Percentiles rank a stretch among this genome's conserved stretches.
phyloP scores from a whole-genome alignment of 1,284 basidiomycete species.

The Heterobasidion parviporum region DNA sequence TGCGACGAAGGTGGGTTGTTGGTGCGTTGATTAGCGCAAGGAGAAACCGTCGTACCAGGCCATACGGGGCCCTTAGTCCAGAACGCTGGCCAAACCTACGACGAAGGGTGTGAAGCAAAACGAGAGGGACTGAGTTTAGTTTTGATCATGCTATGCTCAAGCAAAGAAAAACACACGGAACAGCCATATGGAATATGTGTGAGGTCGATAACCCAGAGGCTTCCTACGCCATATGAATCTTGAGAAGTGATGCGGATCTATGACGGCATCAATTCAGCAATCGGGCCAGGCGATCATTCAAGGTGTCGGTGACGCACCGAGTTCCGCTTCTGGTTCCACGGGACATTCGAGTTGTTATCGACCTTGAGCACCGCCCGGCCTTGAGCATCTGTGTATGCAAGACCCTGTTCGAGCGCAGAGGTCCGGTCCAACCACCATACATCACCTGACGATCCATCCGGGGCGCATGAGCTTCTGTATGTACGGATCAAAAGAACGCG shows the following conservation, averaged over 20 bases:
- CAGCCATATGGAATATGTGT: conserved; percentile 50
- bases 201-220: conserved; percentile 39
- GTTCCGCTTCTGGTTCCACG: conserved; percentile 41
- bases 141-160: no score
- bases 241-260: conserved; percentile 46
- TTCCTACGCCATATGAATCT: conserved; percentile 40
- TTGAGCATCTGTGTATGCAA: conserved; percentile 43
- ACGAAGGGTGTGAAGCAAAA: not conserved
- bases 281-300: not conserved
- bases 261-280: not conserved
- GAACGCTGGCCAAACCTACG: conserved; percentile 28
- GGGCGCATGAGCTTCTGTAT: conserved; percentile 4
- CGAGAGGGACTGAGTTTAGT: not conserved
- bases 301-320: conserved; percentile 32
- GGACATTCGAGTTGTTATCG: conserved; percentile 44
- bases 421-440: conserved; percentile 40
- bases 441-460: conserved; percentile 29
- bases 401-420: conserved; percentile 29
- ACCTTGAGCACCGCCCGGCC: conserved; percentile 54
- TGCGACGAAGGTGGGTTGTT: conserved; percentile 19
- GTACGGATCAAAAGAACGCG: conserved; percentile 5
- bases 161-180: conserved; percentile 33
- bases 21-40: no score
- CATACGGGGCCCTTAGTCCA: conserved; percentile 35
- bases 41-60: not conserved